These are phyloP conservation scores for Alternaria incomplexa DNA, from an alignment of 2,329 filamentous ascomycete genomes.

Conservation along the genomic window DNA sequence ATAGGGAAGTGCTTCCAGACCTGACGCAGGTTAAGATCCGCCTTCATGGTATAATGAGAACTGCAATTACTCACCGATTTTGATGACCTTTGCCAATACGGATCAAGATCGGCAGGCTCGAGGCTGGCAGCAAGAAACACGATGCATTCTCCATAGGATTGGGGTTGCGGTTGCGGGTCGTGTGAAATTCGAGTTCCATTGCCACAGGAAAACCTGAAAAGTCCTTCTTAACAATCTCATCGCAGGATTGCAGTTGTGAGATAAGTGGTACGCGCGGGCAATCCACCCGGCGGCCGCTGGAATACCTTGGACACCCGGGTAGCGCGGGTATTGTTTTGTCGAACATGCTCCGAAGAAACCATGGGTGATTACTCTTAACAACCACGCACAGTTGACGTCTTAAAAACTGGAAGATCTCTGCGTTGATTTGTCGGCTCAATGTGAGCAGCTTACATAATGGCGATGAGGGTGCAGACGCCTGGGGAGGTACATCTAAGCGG, in stretches of 20 bases:
- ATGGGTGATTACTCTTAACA: slow-evolving; percentile 3
- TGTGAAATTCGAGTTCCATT: slow-evolving; percentile 7
- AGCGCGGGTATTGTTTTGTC: neutral
- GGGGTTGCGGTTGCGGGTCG: neutral
- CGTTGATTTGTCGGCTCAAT: slow-evolving; percentile 1
- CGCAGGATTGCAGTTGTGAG: slow-evolving; percentile 6
- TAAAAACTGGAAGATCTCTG: slow-evolving; percentile 1
- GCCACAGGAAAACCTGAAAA: slow-evolving; percentile 1
- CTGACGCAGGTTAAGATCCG: neutral
- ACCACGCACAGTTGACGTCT: slow-evolving; percentile 4
- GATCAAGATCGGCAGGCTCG: neutral
- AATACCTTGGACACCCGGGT: neutral
- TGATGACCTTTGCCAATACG: neutral
- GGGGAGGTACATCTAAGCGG: neutral
- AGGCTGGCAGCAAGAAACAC: slow-evolving; percentile 3
- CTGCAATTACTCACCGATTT: neutral
- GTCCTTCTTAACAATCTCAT: neutral
- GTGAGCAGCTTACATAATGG: slow-evolving; percentile 6
- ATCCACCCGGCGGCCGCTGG: neutral
- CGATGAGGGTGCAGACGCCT: neutral
- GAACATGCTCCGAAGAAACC: neutral
- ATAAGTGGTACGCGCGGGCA: neutral
- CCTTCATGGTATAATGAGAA: neutral
- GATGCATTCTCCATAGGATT: neutral
- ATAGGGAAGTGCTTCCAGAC: neutral